A percentile compares a stretch with the other conserved stretches of the same genome.
These are phyloP conservation scores for Lodderomyces jiufengensis DNA, from an alignment of 1,139 yeast species.

Conservation along the genomic window DNA sequence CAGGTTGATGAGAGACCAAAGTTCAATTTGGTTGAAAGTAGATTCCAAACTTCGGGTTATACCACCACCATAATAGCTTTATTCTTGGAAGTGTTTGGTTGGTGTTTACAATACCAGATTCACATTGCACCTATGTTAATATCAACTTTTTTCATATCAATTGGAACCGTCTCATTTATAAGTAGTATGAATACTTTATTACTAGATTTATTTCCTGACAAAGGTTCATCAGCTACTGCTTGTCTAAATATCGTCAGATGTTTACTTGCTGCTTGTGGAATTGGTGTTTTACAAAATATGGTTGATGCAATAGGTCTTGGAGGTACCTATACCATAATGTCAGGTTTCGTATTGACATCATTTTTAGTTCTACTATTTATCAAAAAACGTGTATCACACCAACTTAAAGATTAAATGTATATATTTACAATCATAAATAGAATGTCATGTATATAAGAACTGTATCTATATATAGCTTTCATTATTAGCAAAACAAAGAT, in stretches of 20 bases:
- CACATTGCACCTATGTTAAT: constrained; percentile 30
- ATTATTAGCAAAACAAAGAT: too few species aligned
- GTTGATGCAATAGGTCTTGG: constrained; percentile 27
- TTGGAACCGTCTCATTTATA: constrained; percentile 25
- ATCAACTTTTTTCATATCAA: constrained; percentile 28
- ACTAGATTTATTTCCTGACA: constrained; percentile 34
- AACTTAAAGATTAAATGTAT: too few species aligned
- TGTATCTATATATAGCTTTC: too few species aligned
- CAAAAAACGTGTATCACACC: too few species aligned
- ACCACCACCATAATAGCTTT: constrained; percentile 22
- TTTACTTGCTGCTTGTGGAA: constrained; percentile 31
- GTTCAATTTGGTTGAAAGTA: constrained; percentile 25
- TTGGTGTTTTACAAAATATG: constrained; percentile 36
- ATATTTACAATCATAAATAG: too few species aligned
- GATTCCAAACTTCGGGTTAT: constrained; percentile 26
- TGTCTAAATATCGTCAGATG: constrained; percentile 37
- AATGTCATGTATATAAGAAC: too few species aligned
- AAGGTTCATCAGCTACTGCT: constrained; percentile 35
- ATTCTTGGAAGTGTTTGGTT: constrained; percentile 37
- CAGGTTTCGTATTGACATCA: constrained; percentile 14
- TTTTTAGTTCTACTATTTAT: too few species aligned
- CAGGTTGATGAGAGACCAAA: constrained; percentile 19
- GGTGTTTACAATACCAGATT: constrained; percentile 32
- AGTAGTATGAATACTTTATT: constrained; percentile 32
- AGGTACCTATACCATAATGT: constrained; percentile 36